A percentile compares a stretch with the other conserved stretches of the same genome.
Conservation (phyloP, 2,329 filamentous ascomycete genomes). For the Calonectria pteridis region DNA sequence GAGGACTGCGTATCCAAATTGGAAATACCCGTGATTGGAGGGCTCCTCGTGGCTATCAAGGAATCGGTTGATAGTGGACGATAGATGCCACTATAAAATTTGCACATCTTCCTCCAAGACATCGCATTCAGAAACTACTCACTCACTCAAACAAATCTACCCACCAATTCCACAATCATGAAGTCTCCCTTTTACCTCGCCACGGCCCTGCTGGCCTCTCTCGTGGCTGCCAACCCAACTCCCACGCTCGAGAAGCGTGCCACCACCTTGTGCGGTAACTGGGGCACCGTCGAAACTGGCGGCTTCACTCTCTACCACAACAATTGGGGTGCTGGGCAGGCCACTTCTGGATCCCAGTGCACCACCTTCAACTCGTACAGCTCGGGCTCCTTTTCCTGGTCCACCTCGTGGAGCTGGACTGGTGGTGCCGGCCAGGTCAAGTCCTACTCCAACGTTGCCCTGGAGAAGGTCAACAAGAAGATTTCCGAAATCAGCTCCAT, state of each 20-base stretch:
- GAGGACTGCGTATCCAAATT: not conserved
- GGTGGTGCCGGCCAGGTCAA: conserved; percentile 56
- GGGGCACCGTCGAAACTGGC: conserved; percentile 51
- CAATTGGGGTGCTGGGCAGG: conserved; percentile 59
- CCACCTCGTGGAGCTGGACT: conserved; percentile 56
- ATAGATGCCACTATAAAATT: not conserved
- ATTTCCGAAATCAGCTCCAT: conserved; percentile 53
- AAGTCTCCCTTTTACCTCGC: conserved; percentile 38
- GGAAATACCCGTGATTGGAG: not conserved
- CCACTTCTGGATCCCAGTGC: conserved; percentile 57
- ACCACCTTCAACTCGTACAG: conserved; percentile 53
- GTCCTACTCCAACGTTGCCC: conserved; percentile 58
- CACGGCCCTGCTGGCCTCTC: conserved; percentile 47
- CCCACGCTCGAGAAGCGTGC: conserved; percentile 50
- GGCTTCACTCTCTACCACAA: conserved; percentile 65
- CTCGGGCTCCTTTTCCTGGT: conserved; percentile 54
- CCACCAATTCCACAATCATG: conserved; percentile 19
- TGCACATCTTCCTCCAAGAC: not conserved
- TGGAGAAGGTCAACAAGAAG: conserved; percentile 51
- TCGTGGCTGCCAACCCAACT: conserved; percentile 45
- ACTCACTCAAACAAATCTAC: not conserved
- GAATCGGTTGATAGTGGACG: not conserved
- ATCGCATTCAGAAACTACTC: not conserved
- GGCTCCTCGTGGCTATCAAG: not conserved
- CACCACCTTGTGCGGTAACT: conserved; percentile 54